Evolutionary conservation across 164 flowering plant genomes (phyloP).

Genomic region (Magnolia officinalis): DNA sequence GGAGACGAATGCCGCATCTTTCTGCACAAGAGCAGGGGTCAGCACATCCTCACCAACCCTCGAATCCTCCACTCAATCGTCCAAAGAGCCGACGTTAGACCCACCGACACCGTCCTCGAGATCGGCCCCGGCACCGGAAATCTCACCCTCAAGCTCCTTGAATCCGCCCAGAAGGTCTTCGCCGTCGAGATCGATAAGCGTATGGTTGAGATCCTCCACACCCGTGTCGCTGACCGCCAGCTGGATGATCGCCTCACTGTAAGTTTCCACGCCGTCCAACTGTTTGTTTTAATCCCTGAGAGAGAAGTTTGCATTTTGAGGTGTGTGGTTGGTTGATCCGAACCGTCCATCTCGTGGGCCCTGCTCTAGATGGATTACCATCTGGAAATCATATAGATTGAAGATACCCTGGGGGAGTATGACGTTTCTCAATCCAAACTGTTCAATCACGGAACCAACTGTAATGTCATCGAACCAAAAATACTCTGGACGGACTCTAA

Average conservation of each 20-base stretch:
- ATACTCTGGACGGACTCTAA: no score
- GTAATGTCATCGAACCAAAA: no score
- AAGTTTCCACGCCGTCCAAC: slow-evolving; percentile 10
- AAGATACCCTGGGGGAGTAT: no score
- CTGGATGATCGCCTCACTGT: slow-evolving; percentile 51
- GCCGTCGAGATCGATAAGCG: slow-evolving; percentile 75
- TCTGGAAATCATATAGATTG: no score
- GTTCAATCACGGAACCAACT: no score
- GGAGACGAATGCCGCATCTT: slow-evolving; percentile 17
- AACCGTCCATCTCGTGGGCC: no score
- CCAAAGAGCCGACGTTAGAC: slow-evolving; percentile 43
- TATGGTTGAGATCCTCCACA: slow-evolving; percentile 70
- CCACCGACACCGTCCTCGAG: slow-evolving; percentile 75
- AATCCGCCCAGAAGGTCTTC: slow-evolving; percentile 58
- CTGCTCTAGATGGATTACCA: no score
- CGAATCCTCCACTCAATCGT: slow-evolving; percentile 76
- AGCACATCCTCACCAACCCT: slow-evolving; percentile 79
- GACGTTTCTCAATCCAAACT: no score
- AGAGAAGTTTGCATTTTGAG: not conserved
- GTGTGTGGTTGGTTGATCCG: no score
- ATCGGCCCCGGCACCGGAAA: slow-evolving; percentile 99
- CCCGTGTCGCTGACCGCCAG: slow-evolving; percentile 52
- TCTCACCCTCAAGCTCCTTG: slow-evolving; percentile 79
- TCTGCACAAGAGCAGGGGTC: slow-evolving; percentile 76
- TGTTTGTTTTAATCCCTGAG: slow-evolving; percentile 52